A percentile compares a stretch with the other conserved stretches of the same genome.
phyloP scores from a whole-genome alignment of 177 flowering plant genomes.

The Vitis hybrid region DNA sequence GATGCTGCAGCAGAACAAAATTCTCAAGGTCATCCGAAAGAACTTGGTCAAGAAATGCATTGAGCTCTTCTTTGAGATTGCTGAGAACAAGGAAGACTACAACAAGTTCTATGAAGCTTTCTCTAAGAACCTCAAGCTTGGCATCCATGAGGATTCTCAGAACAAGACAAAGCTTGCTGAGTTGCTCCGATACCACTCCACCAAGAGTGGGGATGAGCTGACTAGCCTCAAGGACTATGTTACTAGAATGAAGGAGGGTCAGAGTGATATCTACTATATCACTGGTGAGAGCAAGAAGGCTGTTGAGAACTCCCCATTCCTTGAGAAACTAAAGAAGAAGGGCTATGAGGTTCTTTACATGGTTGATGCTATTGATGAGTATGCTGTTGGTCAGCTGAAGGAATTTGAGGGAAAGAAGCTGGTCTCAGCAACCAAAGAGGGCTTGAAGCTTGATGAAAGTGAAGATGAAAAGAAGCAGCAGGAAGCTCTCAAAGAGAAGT shows the following conservation, averaged over 20 bases:
- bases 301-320: constrained; percentile 82
- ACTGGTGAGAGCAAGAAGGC: constrained; percentile 81
- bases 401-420: constrained; percentile 68
- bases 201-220: constrained; percentile 79
- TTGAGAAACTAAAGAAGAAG: constrained; percentile 70
- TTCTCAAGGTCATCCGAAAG: constrained; percentile 33
- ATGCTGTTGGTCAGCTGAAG: constrained; percentile 67
- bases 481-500: constrained; percentile 42
- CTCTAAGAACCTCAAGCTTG: constrained; percentile 79
- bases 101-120: constrained; percentile 30
- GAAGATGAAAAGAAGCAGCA: constrained; percentile 61
- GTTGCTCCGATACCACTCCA: constrained; percentile 45
- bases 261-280: constrained; percentile 59
- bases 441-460: constrained; percentile 58
- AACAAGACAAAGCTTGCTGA: constrained; percentile 78
- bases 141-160: constrained; percentile 71
- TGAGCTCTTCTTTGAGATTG: constrained; percentile 25
- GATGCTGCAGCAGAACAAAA: constrained; percentile 82
- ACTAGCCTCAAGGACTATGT: constrained; percentile 76
- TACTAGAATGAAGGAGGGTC: constrained; percentile 80
- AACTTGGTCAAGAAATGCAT: constrained; percentile 23
- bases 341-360: constrained; percentile 68
- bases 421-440: constrained; percentile 71
- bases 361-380: constrained; percentile 77
- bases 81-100: constrained; percentile 30